Conservation (phyloP, 2,329 filamentous ascomycete species). For the Celoporthe dispersa region DNA sequence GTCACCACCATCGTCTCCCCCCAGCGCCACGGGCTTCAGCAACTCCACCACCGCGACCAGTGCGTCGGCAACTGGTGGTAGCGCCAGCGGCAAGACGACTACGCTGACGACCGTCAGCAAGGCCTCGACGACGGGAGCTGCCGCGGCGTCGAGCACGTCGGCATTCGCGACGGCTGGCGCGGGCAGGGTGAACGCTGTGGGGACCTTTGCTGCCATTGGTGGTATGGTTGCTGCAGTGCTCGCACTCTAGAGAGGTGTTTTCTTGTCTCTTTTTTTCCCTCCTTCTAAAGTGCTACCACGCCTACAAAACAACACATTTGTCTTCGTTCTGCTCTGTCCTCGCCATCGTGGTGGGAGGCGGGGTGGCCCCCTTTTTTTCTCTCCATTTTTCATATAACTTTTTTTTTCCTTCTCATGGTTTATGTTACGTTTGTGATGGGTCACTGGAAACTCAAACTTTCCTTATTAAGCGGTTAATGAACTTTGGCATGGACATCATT, state of each 20-base stretch:
- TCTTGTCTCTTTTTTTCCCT: too few species aligned
- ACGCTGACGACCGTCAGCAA: conserved; percentile 28
- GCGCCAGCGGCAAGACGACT: conserved; percentile 34
- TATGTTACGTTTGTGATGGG: neutral
- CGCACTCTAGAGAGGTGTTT: conserved; percentile 42
- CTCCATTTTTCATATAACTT: neutral
- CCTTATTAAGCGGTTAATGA: neutral
- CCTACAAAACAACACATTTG: neutral
- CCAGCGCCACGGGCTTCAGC: conserved; percentile 24
- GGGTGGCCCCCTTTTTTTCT: neutral
- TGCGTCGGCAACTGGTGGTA: conserved; percentile 33
- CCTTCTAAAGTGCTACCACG: neutral
- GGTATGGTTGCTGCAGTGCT: conserved; percentile 48
- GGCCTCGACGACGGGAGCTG: conserved; percentile 21
- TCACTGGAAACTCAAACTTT: neutral
- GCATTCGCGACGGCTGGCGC: conserved; percentile 32
- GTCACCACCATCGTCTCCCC: conserved; percentile 32
- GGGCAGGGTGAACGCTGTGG: conserved; percentile 40
- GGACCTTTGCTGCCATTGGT: conserved; percentile 45
- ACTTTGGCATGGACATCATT: neutral
- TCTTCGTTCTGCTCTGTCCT: neutral
- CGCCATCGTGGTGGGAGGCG: neutral
- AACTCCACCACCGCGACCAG: conserved; percentile 27
- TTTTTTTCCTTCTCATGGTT: neutral
- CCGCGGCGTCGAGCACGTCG: conserved; percentile 16